phyloP scores from a whole-genome alignment of 1,284 basidiomycete species.

The Exobasidium rhododendri region DNA sequence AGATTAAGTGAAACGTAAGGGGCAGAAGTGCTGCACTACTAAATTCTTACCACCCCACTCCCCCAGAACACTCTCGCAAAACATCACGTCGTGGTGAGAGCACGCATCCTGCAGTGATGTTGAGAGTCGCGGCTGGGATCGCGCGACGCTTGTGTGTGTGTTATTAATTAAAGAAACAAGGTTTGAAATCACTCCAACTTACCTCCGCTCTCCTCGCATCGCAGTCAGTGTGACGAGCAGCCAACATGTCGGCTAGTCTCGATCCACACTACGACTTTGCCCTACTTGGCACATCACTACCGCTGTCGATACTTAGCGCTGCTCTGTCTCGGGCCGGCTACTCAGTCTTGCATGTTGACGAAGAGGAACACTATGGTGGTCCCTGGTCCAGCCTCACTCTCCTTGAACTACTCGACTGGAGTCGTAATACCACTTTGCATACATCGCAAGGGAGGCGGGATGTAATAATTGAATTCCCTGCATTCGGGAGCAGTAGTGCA shows the following conservation, averaged over 20 bases:
- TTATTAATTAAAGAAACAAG: too few species aligned
- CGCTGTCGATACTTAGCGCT: slow-evolving; percentile 59
- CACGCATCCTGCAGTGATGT: too few species aligned
- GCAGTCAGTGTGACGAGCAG: too few species aligned
- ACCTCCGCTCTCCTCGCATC: too few species aligned
- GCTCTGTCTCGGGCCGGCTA: slow-evolving; percentile 80
- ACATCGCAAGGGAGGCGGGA: not conserved
- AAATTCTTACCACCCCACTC: too few species aligned
- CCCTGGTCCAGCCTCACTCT: slow-evolving; percentile 76
- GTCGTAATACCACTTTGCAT: not conserved
- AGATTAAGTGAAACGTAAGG: too few species aligned
- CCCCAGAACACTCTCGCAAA: too few species aligned
- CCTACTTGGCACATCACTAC: slow-evolving; percentile 79
- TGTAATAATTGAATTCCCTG: slow-evolving; percentile 21
- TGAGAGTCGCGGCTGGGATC: too few species aligned
- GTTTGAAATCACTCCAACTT: too few species aligned
- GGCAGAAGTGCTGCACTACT: too few species aligned
- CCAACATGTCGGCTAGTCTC: slow-evolving; percentile 30
- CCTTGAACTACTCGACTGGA: slow-evolving; percentile 71
- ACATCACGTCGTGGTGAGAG: too few species aligned
- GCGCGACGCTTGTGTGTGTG: too few species aligned
- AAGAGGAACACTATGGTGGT: slow-evolving; percentile 79
- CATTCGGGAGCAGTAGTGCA: slow-evolving; percentile 5
- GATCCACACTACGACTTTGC: slow-evolving; percentile 68
- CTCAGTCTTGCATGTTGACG: slow-evolving; percentile 81